Percentiles rank a stretch among this genome's conserved stretches.
These are phyloP conservation scores for Lenwebbia sp. DNA, from an alignment of 345 rosid species.

Conservation along the genomic window DNA sequence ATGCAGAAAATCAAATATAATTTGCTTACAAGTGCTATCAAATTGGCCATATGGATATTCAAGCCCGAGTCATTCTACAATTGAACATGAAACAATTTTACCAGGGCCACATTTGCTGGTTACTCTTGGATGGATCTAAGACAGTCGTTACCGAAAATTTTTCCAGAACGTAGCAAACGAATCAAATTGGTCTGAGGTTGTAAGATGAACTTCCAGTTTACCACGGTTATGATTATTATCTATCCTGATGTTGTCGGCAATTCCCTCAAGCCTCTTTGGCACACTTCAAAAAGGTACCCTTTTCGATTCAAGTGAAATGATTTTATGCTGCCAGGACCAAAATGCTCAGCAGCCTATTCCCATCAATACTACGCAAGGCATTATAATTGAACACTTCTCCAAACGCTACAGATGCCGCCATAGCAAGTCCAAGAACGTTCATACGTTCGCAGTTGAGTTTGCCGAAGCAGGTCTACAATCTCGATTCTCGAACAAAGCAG, in stretches of 20 bases:
- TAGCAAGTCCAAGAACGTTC: not conserved
- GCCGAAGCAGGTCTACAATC: not conserved
- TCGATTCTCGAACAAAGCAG: not conserved
- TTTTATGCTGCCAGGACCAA: not conserved
- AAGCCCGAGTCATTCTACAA: not conserved
- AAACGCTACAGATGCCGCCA: not conserved
- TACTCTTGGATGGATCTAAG: not conserved
- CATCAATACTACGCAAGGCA: not conserved
- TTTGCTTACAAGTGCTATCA: not conserved
- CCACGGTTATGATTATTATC: not conserved
- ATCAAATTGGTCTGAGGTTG: not conserved
- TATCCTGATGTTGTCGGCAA: not conserved
- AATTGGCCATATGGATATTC: not conserved
- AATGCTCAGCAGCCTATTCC: not conserved
- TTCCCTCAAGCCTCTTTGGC: not conserved
- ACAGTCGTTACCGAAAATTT: not conserved
- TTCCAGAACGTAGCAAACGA: not conserved
- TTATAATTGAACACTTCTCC: not conserved
- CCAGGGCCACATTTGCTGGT: not conserved
- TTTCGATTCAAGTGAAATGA: not conserved
- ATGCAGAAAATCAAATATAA: not conserved
- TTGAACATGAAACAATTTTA: not conserved
- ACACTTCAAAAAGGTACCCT: not conserved
- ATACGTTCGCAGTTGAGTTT: not conserved
- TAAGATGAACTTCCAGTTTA: not conserved